These are phyloP conservation scores for Fusarium pseudoanthophilum DNA, from an alignment of 2,329 filamentous ascomycete genomes.

Conservation along the genomic window DNA sequence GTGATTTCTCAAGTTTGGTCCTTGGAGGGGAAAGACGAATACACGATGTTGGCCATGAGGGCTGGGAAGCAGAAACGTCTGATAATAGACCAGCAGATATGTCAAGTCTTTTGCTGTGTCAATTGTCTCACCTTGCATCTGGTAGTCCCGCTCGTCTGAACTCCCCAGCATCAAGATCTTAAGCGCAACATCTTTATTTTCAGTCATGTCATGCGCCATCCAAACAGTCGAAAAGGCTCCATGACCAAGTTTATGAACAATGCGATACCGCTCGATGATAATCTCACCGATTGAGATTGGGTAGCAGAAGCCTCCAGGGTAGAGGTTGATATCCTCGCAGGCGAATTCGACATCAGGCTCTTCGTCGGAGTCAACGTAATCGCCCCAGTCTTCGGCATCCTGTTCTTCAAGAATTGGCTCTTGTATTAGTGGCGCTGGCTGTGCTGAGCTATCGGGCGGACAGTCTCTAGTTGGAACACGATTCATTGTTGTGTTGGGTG, in stretches of 20 bases:
- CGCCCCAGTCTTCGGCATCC: background rate
- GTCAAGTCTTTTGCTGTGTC: accelerated
- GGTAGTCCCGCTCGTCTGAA: accelerated
- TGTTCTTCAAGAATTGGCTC: accelerated
- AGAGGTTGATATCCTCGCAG: accelerated
- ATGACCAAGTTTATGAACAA: background rate
- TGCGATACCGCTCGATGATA: background rate
- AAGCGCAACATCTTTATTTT: background rate
- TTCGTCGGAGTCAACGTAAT: background rate
- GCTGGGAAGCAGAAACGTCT: accelerated
- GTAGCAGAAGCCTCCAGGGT: background rate
- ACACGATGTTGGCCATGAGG: background rate
- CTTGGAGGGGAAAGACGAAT: accelerated
- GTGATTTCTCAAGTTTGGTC: background rate
- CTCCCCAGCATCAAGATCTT: background rate
- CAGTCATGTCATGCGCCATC: accelerated
- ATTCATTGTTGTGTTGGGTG: accelerated
- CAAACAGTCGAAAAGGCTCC: background rate
- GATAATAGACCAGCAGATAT: accelerated
- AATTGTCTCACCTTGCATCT: background rate
- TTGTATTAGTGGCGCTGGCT: too few relatives aligned
- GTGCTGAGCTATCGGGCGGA: accelerated
- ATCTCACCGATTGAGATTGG: background rate
- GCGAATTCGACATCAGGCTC: background rate
- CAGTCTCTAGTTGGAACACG: accelerated